A percentile compares a stretch with the other conserved stretches of the same genome.
Evolutionary conservation across 2,329 filamentous ascomycete species (phyloP).

Genomic region (Xylaria digitata): DNA sequence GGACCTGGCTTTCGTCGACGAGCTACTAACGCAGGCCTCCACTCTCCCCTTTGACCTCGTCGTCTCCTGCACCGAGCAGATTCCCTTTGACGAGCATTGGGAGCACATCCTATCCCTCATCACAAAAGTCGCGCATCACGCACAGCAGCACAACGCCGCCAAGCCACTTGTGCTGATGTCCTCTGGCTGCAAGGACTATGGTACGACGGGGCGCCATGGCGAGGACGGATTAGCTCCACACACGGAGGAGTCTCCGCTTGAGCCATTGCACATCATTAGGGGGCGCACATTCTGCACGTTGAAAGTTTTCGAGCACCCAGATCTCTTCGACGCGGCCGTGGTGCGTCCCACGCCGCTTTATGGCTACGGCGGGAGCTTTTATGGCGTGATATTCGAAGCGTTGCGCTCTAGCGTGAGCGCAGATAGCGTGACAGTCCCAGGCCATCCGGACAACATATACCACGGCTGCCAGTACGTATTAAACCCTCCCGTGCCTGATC

Average conservation of each 20-base stretch:
- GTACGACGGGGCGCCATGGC: constrained; percentile 51
- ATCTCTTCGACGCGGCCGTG: constrained; percentile 57
- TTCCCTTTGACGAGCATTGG: constrained; percentile 56
- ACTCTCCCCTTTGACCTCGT: constrained; percentile 56
- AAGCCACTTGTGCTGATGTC: constrained; percentile 58
- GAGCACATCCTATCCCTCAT: constrained; percentile 53
- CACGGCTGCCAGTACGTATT: constrained; percentile 55
- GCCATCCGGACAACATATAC: constrained; percentile 54
- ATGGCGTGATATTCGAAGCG: constrained; percentile 53
- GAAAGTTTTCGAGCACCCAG: constrained; percentile 53
- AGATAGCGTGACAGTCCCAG: constrained; percentile 48
- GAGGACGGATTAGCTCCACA: constrained; percentile 54
- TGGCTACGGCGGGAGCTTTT: constrained; percentile 59
- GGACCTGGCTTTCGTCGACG: constrained; percentile 43
- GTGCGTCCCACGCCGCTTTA: constrained; percentile 61
- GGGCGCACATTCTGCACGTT: constrained; percentile 51
- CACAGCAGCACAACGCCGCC: constrained; percentile 48
- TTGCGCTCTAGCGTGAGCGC: constrained; percentile 26
- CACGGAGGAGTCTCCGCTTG: constrained; percentile 56
- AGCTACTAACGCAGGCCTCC: constrained; percentile 41
- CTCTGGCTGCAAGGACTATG: constrained; percentile 64
- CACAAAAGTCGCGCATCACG: constrained; percentile 49
- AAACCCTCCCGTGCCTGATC: too few relatives aligned
- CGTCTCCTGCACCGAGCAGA: constrained; percentile 56
- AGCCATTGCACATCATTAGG: constrained; percentile 45